These are phyloP conservation scores for Sonneratia alba DNA, from an alignment of 345 rosid genomes.

Conservation along the genomic window DNA sequence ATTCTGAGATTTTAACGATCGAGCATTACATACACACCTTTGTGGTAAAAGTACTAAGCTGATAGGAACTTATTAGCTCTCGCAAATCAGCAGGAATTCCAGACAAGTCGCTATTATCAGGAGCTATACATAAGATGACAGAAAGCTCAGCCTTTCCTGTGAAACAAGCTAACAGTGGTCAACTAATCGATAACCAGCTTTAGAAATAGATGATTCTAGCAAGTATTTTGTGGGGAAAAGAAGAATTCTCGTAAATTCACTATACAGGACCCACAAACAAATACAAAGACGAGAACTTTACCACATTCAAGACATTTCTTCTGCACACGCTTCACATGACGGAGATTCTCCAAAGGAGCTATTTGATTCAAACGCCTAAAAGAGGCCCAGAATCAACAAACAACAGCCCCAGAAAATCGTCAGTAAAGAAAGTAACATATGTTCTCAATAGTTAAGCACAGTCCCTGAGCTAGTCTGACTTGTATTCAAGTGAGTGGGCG, in stretches of 20 bases:
- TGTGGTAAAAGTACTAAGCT: slow-evolving; percentile 69
- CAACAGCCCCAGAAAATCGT: background rate
- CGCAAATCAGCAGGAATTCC: slow-evolving; percentile 36
- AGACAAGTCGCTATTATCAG: slow-evolving; percentile 23
- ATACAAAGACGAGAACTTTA: slow-evolving; percentile 2
- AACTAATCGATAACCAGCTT: background rate
- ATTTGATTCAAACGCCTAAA: slow-evolving; percentile 54
- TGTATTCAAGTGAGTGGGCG: background rate
- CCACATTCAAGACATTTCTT: slow-evolving; percentile 40
- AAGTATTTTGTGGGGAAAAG: background rate
- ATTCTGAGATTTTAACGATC: background rate
- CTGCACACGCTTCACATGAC: slow-evolving; percentile 67
- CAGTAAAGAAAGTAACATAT: background rate
- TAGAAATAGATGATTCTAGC: background rate
- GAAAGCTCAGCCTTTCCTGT: slow-evolving; percentile 55
- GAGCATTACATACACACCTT: slow-evolving; percentile 37
- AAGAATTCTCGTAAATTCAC: background rate
- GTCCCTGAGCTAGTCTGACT: background rate
- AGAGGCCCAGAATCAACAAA: slow-evolving; percentile 6
- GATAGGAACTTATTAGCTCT: slow-evolving; percentile 48
- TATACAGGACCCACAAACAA: background rate
- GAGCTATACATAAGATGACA: slow-evolving; percentile 55
- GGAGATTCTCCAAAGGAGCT: slow-evolving; percentile 55
- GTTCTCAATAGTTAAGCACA: background rate
- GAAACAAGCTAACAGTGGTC: background rate